These are phyloP conservation scores for Cynanchum wilfordii DNA, from an alignment of 257 asterid species.

Conservation along the genomic window DNA sequence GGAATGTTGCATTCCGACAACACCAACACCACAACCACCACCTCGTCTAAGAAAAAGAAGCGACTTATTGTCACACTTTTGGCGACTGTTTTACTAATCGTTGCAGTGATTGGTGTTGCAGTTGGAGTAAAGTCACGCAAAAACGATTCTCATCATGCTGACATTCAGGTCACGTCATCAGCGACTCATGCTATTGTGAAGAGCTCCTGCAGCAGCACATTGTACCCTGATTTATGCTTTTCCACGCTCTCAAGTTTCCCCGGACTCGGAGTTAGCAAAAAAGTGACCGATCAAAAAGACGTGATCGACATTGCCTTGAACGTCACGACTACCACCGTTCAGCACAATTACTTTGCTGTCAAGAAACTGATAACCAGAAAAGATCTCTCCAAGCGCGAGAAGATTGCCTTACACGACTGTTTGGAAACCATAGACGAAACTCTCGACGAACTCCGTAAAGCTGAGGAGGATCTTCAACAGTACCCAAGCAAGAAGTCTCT, in stretches of 20 bases:
- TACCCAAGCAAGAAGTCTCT: slow-evolving; percentile 59
- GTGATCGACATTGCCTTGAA: slow-evolving; percentile 50
- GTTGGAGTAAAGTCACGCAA: slow-evolving; percentile 8
- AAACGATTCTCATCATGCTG: neutral
- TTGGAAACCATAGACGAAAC: slow-evolving; percentile 54
- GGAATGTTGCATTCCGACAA: slow-evolving; percentile 15
- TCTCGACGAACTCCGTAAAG: slow-evolving; percentile 55
- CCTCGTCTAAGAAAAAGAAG: neutral
- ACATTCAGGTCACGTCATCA: neutral
- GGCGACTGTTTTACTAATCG: slow-evolving; percentile 7
- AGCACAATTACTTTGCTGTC: slow-evolving; percentile 45
- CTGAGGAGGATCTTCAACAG: slow-evolving; percentile 37
- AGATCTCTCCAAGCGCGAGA: slow-evolving; percentile 45
- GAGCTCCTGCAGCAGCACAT: slow-evolving; percentile 58
- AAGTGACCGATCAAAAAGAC: slow-evolving; percentile 36
- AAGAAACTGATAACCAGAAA: slow-evolving; percentile 26
- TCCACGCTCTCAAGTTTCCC: slow-evolving; percentile 38
- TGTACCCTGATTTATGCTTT: slow-evolving; percentile 58
- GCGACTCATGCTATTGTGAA: slow-evolving; percentile 39
- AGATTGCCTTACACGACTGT: slow-evolving; percentile 63
- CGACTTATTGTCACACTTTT: slow-evolving; percentile 7
- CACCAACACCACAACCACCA: neutral
- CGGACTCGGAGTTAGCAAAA: slow-evolving; percentile 13
- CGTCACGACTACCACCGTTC: slow-evolving; percentile 49
- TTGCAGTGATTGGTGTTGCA: slow-evolving; percentile 3